phyloP scores from a whole-genome alignment of 352 stramenopile genomes.

The Phytophthora sp. region DNA sequence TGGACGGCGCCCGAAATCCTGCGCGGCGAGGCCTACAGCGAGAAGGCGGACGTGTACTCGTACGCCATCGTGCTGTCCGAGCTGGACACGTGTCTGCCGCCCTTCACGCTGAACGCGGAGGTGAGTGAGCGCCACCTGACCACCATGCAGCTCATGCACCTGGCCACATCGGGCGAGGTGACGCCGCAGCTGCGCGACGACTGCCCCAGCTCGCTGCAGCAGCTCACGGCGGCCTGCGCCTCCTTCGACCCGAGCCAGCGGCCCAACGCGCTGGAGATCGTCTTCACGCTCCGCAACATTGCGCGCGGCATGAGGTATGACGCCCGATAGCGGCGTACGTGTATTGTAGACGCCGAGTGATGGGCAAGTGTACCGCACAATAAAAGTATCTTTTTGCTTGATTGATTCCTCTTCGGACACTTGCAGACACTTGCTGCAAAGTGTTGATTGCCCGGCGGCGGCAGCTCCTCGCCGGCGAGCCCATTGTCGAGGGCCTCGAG shows the following conservation, averaged over 20 bases:
- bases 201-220: slow-evolving; percentile 38
- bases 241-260: slow-evolving; percentile 37
- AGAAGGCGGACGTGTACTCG: slow-evolving; percentile 71
- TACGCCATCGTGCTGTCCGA: slow-evolving; percentile 69
- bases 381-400: slow-evolving; percentile 24
- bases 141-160: slow-evolving; percentile 63
- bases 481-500: not conserved
- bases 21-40: slow-evolving; percentile 54
- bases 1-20: slow-evolving; percentile 72
- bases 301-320: slow-evolving; percentile 20
- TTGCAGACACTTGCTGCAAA: not conserved
- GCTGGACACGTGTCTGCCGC: slow-evolving; percentile 61
- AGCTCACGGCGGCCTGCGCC: slow-evolving; percentile 45
- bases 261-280: slow-evolving; percentile 57
- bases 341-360: slow-evolving; percentile 7
- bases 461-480: not conserved
- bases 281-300: slow-evolving; percentile 52
- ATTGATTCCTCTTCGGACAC: no score
- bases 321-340: not conserved
- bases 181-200: slow-evolving; percentile 43
- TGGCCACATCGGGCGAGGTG: slow-evolving; percentile 53
- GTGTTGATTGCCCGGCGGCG: no score
- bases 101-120: slow-evolving; percentile 60
- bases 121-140: slow-evolving; percentile 44
- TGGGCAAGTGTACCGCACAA: not conserved